phyloP scores from a whole-genome alignment of 2,329 filamentous ascomycete species.

The Aspergillus pseudoviridinutans region DNA sequence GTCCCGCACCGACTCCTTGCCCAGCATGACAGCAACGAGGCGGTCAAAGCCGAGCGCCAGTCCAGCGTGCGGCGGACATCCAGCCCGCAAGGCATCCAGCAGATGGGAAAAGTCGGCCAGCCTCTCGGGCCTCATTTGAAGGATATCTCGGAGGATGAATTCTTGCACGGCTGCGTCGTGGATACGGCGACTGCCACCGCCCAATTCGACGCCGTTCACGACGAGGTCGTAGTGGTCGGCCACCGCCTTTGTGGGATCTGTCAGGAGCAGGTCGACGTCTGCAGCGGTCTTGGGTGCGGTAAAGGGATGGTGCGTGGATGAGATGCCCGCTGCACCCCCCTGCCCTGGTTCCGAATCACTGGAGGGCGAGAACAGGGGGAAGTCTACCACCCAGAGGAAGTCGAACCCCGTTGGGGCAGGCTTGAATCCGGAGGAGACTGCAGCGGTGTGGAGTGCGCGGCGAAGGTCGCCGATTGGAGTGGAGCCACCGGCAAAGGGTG shows the following conservation, averaged over 20 bases:
- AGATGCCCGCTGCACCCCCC: conserved; percentile 73
- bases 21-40: conserved; percentile 73
- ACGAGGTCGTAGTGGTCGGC: conserved; percentile 96
- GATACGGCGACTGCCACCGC: conserved; percentile 88
- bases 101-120: conserved; percentile 82
- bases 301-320: conserved; percentile 92
- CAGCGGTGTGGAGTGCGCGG: conserved; percentile 63
- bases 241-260: conserved; percentile 65
- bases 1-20: conserved; percentile 74
- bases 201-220: conserved; percentile 89
- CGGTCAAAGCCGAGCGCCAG: conserved; percentile 91
- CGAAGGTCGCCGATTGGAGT: conserved; percentile 69
- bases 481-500: conserved; percentile 67
- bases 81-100: conserved; percentile 73
- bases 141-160: conserved; percentile 75
- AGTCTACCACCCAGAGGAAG: conserved; percentile 84
- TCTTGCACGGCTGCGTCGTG: conserved; percentile 80
- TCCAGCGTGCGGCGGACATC: conserved; percentile 91
- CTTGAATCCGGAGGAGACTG: conserved; percentile 61
- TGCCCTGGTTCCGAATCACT: conserved; percentile 69
- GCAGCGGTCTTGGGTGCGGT: conserved; percentile 71
- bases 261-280: conserved; percentile 72
- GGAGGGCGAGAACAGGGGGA: conserved; percentile 82
- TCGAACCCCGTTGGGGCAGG: conserved; percentile 50
- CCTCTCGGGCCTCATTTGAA: conserved; percentile 69